A percentile compares a stretch with the other conserved stretches of the same genome.
Conservation (phyloP, 2,329 filamentous ascomycete species). For the Beauveria bassiana region DNA sequence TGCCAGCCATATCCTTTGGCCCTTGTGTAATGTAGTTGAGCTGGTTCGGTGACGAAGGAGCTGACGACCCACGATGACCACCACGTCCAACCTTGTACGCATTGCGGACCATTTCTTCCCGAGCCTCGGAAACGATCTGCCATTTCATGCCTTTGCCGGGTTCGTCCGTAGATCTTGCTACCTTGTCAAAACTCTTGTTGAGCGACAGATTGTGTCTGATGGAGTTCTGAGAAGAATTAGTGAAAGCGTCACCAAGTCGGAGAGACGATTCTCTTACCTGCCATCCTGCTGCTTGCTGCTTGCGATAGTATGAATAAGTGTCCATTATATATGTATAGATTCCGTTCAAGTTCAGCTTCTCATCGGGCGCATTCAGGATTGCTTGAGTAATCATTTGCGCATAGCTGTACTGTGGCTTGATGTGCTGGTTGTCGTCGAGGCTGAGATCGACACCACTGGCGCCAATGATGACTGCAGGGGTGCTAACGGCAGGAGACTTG, state of each 20-base stretch:
- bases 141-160: constrained; percentile 99
- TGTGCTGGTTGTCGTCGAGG: constrained; percentile 74
- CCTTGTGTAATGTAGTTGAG: constrained; percentile 54
- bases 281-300: constrained; percentile 74
- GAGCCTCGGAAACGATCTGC: constrained; percentile 79
- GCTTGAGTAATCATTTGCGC: constrained; percentile 95
- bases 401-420: constrained; percentile 95
- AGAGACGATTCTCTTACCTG: constrained; percentile 54
- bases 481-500: constrained; percentile 28
- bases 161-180: constrained; percentile 85
- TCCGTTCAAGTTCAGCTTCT: constrained; percentile 82
- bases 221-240: constrained; percentile 57
- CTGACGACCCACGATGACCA: constrained; percentile 59
- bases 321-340: constrained; percentile 92
- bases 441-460: constrained; percentile 64
- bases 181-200: constrained; percentile 91
- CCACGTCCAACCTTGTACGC: constrained; percentile 54
- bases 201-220: constrained; percentile 94
- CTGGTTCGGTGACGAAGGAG: constrained; percentile 59
- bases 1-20: constrained; percentile 45
- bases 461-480: constrained; percentile 30
- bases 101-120: constrained; percentile 81
- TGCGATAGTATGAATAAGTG: constrained; percentile 87
- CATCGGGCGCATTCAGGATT: constrained; percentile 76
- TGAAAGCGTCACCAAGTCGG: not conserved